These are phyloP conservation scores for Dichotomopilus funicola DNA, from an alignment of 2,329 filamentous ascomycete species.

Conservation along the genomic window DNA sequence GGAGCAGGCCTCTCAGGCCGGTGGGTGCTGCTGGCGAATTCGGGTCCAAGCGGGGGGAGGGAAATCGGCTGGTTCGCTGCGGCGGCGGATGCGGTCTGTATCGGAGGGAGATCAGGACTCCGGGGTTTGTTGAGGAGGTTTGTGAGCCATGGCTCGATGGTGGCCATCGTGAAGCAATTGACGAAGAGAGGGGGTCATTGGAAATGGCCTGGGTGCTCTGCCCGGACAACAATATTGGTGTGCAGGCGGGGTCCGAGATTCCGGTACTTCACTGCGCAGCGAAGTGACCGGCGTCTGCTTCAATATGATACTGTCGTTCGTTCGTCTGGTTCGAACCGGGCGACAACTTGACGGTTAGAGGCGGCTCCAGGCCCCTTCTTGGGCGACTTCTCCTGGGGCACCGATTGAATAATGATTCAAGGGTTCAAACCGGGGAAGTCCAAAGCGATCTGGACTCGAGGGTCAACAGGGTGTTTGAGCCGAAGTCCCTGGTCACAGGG, in stretches of 20 bases:
- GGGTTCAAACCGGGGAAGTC: not conserved
- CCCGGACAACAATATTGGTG: not conserved
- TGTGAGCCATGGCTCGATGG: conserved; percentile 61
- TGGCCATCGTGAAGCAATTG: conserved; percentile 48
- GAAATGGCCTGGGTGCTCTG: conserved; percentile 20
- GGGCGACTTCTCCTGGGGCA: not conserved
- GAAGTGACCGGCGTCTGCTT: not conserved
- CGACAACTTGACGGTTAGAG: not conserved
- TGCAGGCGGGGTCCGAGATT: conserved; percentile 3
- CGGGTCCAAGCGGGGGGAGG: conserved; percentile 47
- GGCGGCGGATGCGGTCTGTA: conserved; percentile 41
- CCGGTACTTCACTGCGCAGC: not conserved
- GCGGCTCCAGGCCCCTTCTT: not conserved
- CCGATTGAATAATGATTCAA: not conserved
- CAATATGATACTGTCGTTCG: not conserved
- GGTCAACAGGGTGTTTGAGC: not conserved
- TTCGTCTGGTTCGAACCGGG: not conserved
- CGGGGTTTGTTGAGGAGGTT: conserved; percentile 55
- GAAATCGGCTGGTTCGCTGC: conserved; percentile 28
- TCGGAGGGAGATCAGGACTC: conserved; percentile 48
- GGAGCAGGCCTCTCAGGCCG: conserved; percentile 33
- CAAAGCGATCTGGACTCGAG: not conserved
- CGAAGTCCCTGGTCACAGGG: not conserved
- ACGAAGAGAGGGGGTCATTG: conserved; percentile 34
- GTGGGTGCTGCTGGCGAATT: conserved; percentile 31